These are phyloP conservation scores for Globisporangium paddicum DNA, from an alignment of 352 stramenopile species.

Conservation along the genomic window DNA sequence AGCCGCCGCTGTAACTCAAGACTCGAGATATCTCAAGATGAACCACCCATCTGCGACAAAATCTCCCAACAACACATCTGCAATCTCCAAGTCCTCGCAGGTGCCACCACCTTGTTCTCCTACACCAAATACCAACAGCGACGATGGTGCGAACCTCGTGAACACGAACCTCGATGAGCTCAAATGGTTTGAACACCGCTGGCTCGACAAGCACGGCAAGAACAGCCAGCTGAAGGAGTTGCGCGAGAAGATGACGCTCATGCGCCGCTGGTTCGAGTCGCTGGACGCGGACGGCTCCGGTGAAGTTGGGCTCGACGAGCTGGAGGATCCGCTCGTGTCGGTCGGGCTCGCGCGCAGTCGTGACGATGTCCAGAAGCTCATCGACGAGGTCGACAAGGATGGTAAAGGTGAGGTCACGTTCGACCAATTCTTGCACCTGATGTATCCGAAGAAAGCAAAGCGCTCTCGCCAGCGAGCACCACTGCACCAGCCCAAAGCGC, in stretches of 20 bases:
- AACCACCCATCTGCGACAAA: background rate
- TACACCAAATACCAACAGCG: conserved; percentile 2
- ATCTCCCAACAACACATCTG: background rate
- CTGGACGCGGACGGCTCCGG: conserved; percentile 80
- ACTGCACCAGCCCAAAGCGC: conserved; percentile 46
- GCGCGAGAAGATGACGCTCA: conserved; percentile 60
- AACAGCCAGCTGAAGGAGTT: conserved; percentile 61
- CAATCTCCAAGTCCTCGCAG: background rate
- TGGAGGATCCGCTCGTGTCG: conserved; percentile 86
- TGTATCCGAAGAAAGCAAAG: conserved; percentile 55
- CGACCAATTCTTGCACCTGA: conserved; percentile 63
- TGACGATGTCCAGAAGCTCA: conserved; percentile 70
- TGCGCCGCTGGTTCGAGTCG: conserved; percentile 85
- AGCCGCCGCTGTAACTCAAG: background rate
- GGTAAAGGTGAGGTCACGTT: conserved; percentile 69
- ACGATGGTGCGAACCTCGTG: conserved; percentile 6
- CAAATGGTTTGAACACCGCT: conserved; percentile 72
- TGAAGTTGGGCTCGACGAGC: conserved; percentile 75
- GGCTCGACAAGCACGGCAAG: conserved; percentile 73
- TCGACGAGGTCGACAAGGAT: conserved; percentile 64
- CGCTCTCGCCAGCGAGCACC: conserved; percentile 18
- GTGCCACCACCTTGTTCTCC: background rate
- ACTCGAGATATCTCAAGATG: background rate
- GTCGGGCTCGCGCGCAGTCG: conserved; percentile 71
- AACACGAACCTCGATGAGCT: conserved; percentile 58